These are phyloP conservation scores for Hura crepitans DNA, from an alignment of 441 rosid species.

Conservation along the genomic window DNA sequence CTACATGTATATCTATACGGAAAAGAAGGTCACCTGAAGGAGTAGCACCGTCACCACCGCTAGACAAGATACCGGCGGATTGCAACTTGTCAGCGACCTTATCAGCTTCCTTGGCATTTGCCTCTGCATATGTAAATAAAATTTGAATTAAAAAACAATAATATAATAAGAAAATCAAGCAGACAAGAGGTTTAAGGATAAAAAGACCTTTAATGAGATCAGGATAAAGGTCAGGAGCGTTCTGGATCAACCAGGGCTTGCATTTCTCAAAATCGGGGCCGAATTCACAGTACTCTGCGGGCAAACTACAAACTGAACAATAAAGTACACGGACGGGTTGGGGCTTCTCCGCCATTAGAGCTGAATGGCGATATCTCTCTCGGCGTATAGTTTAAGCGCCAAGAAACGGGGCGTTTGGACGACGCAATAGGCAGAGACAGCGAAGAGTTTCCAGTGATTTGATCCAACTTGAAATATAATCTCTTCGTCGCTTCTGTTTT, in stretches of 20 bases:
- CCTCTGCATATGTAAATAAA: constrained; percentile 27
- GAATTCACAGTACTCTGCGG: constrained; percentile 88
- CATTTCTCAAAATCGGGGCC: constrained; percentile 90
- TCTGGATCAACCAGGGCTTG: constrained; percentile 80
- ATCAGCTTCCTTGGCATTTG: constrained; percentile 42
- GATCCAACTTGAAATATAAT: background rate
- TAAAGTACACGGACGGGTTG: constrained; percentile 68
- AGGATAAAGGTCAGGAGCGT: constrained; percentile 85
- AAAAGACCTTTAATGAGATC: constrained; percentile 58
- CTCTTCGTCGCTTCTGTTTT: background rate
- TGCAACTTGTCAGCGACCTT: constrained; percentile 41
- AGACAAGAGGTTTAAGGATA: background rate
- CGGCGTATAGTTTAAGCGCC: background rate
- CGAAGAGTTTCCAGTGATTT: background rate
- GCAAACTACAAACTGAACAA: constrained; percentile 70
- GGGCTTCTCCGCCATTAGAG: constrained; percentile 68
- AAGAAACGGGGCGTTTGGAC: constrained; percentile 13
- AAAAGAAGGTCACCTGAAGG: constrained; percentile 22
- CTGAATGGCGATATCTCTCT: background rate
- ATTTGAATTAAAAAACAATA: background rate
- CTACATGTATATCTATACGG: background rate
- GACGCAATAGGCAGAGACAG: constrained; percentile 2
- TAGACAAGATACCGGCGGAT: constrained; percentile 47
- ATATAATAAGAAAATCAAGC: background rate
- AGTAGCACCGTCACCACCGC: constrained; percentile 29